Conservation (phyloP, 352 stramenopile genomes). For the Globisporangium viniferum region DNA sequence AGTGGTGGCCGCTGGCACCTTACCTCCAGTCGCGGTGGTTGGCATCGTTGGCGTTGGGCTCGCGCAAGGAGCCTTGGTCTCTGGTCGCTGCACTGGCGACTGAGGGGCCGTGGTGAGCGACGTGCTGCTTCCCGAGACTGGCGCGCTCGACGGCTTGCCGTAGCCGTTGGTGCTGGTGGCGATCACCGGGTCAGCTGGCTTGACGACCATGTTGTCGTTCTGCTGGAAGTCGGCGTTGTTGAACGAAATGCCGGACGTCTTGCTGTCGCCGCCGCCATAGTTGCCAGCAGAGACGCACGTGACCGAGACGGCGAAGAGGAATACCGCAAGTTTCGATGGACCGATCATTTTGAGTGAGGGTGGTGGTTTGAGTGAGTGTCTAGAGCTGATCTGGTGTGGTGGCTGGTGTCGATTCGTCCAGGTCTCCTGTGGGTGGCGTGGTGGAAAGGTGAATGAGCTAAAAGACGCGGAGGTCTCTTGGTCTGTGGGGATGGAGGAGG, state of each 20-base stretch:
- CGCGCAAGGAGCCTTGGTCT: constrained; percentile 2
- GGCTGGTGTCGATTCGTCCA: not conserved
- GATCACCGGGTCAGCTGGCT: constrained; percentile 15
- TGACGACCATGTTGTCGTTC: constrained; percentile 19
- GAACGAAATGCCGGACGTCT: constrained; percentile 16
- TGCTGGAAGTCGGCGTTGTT: constrained; percentile 18
- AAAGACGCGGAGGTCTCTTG: constrained; percentile 5
- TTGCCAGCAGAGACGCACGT: constrained; percentile 14
- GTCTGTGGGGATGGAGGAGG: not conserved
- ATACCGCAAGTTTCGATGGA: constrained; percentile 18
- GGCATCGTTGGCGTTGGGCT: constrained; percentile 11
- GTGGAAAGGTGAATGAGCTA: constrained; percentile 8
- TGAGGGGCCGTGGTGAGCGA: not conserved
- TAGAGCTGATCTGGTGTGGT: constrained; percentile 8
- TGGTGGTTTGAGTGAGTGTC: not conserved
- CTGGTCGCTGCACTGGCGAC: constrained; percentile 3
- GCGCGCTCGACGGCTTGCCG: constrained; percentile 6
- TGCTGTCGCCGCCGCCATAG: constrained; percentile 9
- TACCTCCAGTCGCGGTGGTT: not conserved
- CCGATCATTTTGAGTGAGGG: constrained; percentile 12
- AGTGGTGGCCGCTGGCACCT: constrained; percentile 5
- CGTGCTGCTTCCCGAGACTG: constrained; percentile 2
- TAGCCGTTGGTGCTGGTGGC: constrained; percentile 7
- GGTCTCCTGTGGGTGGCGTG: constrained; percentile 1
- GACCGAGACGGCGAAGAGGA: constrained; percentile 12